These are phyloP conservation scores for Yarrowia porcina DNA, from an alignment of 805 yeast species.

Conservation along the genomic window DNA sequence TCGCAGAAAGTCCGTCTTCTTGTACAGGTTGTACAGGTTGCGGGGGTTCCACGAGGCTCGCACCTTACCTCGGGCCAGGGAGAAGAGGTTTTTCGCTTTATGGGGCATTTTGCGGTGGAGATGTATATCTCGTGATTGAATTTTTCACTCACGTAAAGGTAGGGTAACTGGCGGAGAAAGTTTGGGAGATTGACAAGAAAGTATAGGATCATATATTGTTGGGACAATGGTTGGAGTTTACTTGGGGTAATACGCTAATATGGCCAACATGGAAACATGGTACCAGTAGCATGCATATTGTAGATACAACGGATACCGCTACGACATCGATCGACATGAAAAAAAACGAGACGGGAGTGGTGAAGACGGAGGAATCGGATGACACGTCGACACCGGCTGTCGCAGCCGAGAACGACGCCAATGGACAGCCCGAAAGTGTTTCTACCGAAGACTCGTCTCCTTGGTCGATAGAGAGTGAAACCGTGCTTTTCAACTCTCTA, in stretches of 20 bases:
- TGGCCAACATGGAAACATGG: too few species aligned
- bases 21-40: constrained; percentile 67
- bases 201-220: background rate
- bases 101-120: constrained; percentile 34
- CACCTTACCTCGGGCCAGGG: constrained; percentile 43
- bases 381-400: background rate
- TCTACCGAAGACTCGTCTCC: background rate
- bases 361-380: background rate
- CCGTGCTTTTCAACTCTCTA: constrained; percentile 55
- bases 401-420: background rate
- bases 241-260: too few species aligned
- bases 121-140: background rate
- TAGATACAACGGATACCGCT: too few species aligned
- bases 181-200: background rate
- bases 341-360: background rate
- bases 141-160: constrained; percentile 1
- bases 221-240: background rate
- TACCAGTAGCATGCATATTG: too few species aligned
- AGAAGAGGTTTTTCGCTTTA: constrained; percentile 36
- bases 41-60: constrained; percentile 90
- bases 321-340: background rate
- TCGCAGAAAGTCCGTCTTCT: background rate
- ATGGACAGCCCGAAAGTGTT: too few species aligned
- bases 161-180: background rate
- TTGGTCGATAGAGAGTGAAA: constrained; percentile 65